Percentiles rank a stretch among this genome's conserved stretches.
Evolutionary conservation across 176 grass and related monocot species (phyloP).

Genomic region (Oryza nivara): DNA sequence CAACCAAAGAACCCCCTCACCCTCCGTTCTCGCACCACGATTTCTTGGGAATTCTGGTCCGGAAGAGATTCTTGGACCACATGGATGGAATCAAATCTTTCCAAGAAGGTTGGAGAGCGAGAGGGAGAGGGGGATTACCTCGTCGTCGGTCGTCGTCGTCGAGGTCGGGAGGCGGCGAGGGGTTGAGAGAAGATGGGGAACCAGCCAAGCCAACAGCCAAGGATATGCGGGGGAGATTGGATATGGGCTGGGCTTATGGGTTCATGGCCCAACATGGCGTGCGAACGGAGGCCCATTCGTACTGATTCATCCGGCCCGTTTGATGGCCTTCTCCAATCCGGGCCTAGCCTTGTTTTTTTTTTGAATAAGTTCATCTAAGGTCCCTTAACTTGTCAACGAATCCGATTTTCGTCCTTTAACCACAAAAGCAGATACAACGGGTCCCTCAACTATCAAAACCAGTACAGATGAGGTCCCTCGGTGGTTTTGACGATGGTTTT

Average conservation of each 20-base stretch:
- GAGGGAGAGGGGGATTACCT: neutral
- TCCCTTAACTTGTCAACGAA: too few relatives aligned
- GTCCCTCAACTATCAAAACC: too few relatives aligned
- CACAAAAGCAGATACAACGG: too few relatives aligned
- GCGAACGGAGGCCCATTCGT: too few relatives aligned
- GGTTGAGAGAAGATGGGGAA: neutral
- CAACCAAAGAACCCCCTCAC: neutral
- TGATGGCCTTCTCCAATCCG: too few relatives aligned
- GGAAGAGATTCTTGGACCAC: neutral
- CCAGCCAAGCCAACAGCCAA: neutral
- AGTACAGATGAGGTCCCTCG: too few relatives aligned
- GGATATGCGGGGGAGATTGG: neutral
- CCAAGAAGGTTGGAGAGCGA: neutral
- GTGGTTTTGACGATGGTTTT: too few relatives aligned
- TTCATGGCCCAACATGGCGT: neutral
- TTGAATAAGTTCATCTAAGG: too few relatives aligned
- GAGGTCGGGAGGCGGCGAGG: constrained; percentile 28
- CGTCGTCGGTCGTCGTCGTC: neutral
- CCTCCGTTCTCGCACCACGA: neutral
- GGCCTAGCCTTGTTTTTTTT: too few relatives aligned
- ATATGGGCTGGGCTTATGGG: neutral
- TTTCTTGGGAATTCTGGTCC: neutral
- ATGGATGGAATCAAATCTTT: neutral
- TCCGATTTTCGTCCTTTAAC: too few relatives aligned
- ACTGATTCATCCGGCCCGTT: too few relatives aligned